Base-by-base conservation (phyloP, 208 protist species). In the Kentomonas sorsogonicus region DNA sequence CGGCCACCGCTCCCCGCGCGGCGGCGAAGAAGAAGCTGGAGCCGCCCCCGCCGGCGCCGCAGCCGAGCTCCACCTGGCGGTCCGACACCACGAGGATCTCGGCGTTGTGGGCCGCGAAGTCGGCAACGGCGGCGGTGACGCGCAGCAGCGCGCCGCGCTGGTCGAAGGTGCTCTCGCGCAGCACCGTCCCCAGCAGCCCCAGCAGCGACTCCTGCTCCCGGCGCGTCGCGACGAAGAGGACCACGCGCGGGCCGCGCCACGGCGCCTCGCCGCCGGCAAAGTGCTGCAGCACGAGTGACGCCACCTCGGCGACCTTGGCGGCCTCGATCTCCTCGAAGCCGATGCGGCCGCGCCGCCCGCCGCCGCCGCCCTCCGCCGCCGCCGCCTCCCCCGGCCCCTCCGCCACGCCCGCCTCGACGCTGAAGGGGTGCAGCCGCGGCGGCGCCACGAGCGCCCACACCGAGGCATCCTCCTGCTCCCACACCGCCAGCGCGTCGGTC, bases 121-220 rank as follows among this genome's bases (percentile, higher is more conserved):
- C 59, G 30, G 67, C 70, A 3, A 56, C 38, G 27, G 59, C 45
- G 38, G 74, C 72, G 2, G 69, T 77, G 18, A 79, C 58, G 6
- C 66, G 77, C 26, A 83, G 3, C 7, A 44, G 22, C 11, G 38
- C 69, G 3, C 41, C 63, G 6, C 59, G 41, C 1, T 40, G 22
- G 46, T 66, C 60, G 3, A 67, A 36, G 45, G 15, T 31, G 18
- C 62, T 54, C 22, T 72, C 69, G 0, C 41, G 29, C 43, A 80
- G 51, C 23, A 79, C 50, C 9, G 31, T 44, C 5, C 20, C 39
- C 3, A 86, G 53, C 31, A 72, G 66, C 13, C 40, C 27, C 34
- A 81, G 51, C 16, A 92, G 41, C 23, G 64, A 26, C 20, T 85
- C 63, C 70, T 87, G 72, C 64, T 93, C 81, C 3, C 74, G 75